Evolutionary conservation across 441 rosid genomes (phyloP).

Genomic region (Pelargonium fulgidum): DNA sequence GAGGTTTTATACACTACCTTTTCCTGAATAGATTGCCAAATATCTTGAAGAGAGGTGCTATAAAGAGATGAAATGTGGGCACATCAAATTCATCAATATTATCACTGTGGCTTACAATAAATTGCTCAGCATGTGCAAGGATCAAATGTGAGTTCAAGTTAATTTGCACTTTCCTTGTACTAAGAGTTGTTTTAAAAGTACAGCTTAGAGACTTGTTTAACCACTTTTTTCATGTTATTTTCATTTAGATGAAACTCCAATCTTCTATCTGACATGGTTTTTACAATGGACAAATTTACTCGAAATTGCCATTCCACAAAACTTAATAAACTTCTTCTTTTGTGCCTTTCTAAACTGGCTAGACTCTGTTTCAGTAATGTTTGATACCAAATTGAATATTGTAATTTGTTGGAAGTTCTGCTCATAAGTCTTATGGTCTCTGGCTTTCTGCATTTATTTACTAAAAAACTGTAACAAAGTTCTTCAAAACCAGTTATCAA

Average conservation of each 20-base stretch:
- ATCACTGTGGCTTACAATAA: conserved; percentile 64
- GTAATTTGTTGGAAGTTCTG: not conserved
- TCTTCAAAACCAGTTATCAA: not conserved
- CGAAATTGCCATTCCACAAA: not conserved
- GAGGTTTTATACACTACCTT: conserved; percentile 13
- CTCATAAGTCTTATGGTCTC: not conserved
- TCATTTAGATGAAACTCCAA: not conserved
- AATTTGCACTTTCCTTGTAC: not conserved
- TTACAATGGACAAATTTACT: not conserved
- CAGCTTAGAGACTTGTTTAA: not conserved
- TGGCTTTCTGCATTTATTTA: not conserved
- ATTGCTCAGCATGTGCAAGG: conserved; percentile 71
- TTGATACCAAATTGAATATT: not conserved
- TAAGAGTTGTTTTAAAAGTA: not conserved
- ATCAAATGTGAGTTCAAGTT: conserved; percentile 60
- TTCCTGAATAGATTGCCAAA: conserved; percentile 58
- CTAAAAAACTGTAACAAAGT: not conserved
- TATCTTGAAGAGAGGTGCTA: conserved; percentile 90
- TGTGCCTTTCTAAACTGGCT: not conserved
- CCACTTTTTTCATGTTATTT: not conserved
- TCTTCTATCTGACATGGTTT: not conserved
- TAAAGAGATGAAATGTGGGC: conserved; percentile 76
- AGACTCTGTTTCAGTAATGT: not conserved
- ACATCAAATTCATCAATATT: conserved; percentile 56
- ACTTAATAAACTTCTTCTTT: not conserved